These are phyloP conservation scores for Escallonia rubra DNA, from an alignment of 129 eudicot species.

Conservation along the genomic window DNA sequence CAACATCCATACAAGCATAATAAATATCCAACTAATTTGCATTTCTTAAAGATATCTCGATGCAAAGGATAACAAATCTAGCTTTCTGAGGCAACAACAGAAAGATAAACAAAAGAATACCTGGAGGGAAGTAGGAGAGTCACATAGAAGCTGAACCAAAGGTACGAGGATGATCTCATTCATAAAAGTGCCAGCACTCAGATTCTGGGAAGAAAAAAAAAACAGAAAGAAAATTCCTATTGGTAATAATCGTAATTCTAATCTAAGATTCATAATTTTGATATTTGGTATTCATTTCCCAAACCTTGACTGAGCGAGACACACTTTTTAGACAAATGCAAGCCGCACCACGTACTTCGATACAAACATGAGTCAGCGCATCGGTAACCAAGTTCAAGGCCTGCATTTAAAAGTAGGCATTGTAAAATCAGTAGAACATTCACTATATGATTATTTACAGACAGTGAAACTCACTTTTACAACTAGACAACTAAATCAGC, in stretches of 20 bases:
- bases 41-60: no score
- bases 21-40: no score
- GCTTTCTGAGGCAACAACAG: no score
- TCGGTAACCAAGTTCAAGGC: constrained; percentile 47
- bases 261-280: background rate
- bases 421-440: constrained; percentile 5
- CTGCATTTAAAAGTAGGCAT: constrained; percentile 34
- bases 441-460: background rate
- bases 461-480: background rate
- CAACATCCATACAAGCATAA: no score
- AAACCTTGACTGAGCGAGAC: constrained; percentile 95
- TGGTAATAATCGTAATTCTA: constrained; percentile 16
- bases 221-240: constrained; percentile 7
- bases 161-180: constrained; percentile 51
- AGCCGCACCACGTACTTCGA: constrained; percentile 83
- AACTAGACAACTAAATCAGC: background rate
- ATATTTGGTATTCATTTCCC: constrained; percentile 3
- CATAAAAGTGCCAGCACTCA: constrained; percentile 92
- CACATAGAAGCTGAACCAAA: constrained; percentile 67
- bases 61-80: no score
- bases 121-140: constrained; percentile 66
- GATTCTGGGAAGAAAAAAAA: constrained; percentile 39
- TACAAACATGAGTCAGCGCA: constrained; percentile 58
- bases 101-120: constrained; percentile 24
- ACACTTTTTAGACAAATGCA: constrained; percentile 73